Base-by-base conservation (phyloP, 2,329 filamentous ascomycete species). In the Colletotrichum spinosum region DNA sequence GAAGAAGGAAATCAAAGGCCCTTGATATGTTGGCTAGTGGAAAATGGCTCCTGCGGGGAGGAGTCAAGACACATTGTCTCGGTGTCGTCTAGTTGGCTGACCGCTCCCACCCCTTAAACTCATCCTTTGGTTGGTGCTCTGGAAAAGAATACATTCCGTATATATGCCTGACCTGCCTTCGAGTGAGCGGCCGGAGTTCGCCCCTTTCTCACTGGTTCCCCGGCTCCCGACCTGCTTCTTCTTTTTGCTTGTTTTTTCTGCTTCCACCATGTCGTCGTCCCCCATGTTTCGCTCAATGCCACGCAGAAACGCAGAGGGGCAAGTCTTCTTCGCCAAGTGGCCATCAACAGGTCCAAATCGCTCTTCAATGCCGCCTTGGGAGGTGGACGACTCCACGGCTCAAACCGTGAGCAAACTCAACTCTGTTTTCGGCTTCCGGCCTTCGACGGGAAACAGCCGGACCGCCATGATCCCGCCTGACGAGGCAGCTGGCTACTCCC, bases 361-460 rank as follows among this genome's bases (percentile, higher is more conserved):
- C 15, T 62, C 63, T 8, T 37, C 46, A 25, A 13, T 42, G 8
- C 62, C 62, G 13, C 46, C 39, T 4, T 62, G 63, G 63, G 63
- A 65, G 5, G 53, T 62, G 2, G 63, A 65, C 15, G 63, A 65
- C 12, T 62, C 63, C 6, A 65, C 63, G 17, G 63, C 58, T 8
- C 63, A 62, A 9, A 65, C 63, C 8, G 63, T 65, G 2, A 62
- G 63, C 48, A 65, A 49, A 39, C 58, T 65, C 25, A 65, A 65
- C 15, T 65, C 52, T 12, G 42, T 52, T 42, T 65, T 65, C 39
- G 63, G 58, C 8, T 65, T 65, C 38, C 63, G 63, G 2, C 63
- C 58, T 4, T 41, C 58, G 8, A 62, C 58, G 42, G 25, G 17
- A 65, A 53, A 39, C 45, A 41, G 17, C 48, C 42, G 7, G 13